Evolutionary conservation across 257 asterid species (phyloP), one percentile per base, ranked within the genome.

Genomic region (Ilex aquifolium): DNA sequence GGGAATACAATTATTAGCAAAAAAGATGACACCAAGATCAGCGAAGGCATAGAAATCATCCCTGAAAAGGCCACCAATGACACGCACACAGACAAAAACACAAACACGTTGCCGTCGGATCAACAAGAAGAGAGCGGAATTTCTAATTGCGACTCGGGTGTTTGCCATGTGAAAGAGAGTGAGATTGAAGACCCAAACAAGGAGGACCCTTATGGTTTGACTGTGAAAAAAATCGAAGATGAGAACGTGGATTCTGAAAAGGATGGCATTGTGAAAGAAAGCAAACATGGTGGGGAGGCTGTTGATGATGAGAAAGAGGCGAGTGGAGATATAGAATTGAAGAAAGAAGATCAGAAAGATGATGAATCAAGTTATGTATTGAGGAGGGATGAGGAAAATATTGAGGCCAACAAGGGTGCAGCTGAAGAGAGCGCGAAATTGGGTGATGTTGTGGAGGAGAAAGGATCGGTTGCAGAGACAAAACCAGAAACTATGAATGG

Each of bases 1-100:
- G 83, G 65, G 17, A 73, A 76, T 61, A 72, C 86, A 31, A 79
- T 79, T 21, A 21, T 21, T 70, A 74, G 69, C 83, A 64, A 67
- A 68, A 85, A 67, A 61, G 71, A 57, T 65, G 27, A 21, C 1
- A 21, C 27, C 0, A 21, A 21, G 27, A 21, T 0, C 27, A 21
- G 27, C 27, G 60, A 13, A 54, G 67, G 9, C 44, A 40, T 49
- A 16, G 73, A 69, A 31, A 50, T 59, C n/a, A 14, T 65, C 56
- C 44, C 58, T 9, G 73, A 65, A n/a, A 62, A 67, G 6, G 16
- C 21, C 49, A 40, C 67, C 53, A 21, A 21, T 21, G 27, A 21
- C 27, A 21, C 27, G 1, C 27, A 21, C 27, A 21, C 27, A 21
- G 27, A 21, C 27, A 21, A 21, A 21, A 21, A 21, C 27, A 58